Percentiles rank a stretch among this genome's conserved stretches.
Evolutionary conservation across 495 filamentous ascomycete species (phyloP).

Genomic region (Acidiella bohemica): DNA sequence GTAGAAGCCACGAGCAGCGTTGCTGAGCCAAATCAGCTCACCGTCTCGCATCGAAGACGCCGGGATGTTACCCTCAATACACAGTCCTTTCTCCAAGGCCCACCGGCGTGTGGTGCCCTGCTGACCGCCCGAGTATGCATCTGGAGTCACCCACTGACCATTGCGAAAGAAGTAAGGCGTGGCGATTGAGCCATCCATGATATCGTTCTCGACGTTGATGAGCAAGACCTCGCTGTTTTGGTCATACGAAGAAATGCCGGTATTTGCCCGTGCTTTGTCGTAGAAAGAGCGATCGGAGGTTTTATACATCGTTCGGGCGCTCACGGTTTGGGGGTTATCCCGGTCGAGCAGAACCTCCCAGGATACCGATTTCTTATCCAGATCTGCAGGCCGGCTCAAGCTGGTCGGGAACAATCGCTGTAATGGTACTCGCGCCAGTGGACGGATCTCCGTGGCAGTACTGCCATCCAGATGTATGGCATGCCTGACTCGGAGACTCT

Average conservation of each 20-base stretch:
- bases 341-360: constrained; percentile 25
- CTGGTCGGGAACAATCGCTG: constrained; percentile 41
- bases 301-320: constrained; percentile 26
- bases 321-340: constrained; percentile 12
- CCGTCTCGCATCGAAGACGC: constrained; percentile 47
- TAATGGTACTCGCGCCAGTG: constrained; percentile 37
- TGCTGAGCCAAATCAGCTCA: constrained; percentile 74
- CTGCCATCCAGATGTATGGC: constrained; percentile 1
- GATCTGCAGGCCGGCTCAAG: constrained; percentile 36
- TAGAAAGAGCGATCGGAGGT: constrained; percentile 25
- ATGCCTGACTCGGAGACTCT: constrained; percentile 3
- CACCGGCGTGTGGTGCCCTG: constrained; percentile 71
- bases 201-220: constrained; percentile 47
- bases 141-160: constrained; percentile 54
- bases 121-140: constrained; percentile 57
- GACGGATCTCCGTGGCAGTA: constrained; percentile 29
- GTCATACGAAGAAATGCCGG: constrained; percentile 37
- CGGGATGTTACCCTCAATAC: constrained; percentile 47
- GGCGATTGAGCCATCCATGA: constrained; percentile 80
- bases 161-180: constrained; percentile 65
- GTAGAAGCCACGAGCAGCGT: constrained; percentile 69
- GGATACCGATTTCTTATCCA: too few relatives aligned
- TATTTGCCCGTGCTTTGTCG: constrained; percentile 21
- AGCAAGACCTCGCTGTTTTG: constrained; percentile 60
- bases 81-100: constrained; percentile 50